Evolutionary conservation across 164 flowering plant species (phyloP).

Genomic region (Magnolia officinalis): DNA sequence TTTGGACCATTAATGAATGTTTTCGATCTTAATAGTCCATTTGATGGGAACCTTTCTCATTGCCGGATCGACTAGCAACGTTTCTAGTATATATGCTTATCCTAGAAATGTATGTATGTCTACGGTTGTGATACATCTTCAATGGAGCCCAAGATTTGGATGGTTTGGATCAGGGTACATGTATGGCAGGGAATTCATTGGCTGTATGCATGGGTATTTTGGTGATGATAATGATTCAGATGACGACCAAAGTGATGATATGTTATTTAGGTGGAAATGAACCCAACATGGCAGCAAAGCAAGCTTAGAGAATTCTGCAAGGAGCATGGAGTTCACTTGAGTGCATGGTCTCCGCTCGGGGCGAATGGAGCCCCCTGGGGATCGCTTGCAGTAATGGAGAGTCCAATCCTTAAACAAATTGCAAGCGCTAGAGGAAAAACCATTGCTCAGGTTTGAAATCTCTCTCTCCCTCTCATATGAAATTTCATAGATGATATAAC

Average conservation of each 20-base stretch:
- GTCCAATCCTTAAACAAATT: conserved; percentile 23
- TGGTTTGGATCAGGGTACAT: too few relatives aligned
- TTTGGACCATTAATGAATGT: too few relatives aligned
- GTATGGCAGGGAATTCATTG: too few relatives aligned
- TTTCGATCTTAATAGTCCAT: too few relatives aligned
- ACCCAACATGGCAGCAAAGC: conserved; percentile 29
- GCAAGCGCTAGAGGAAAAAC: conserved; percentile 27
- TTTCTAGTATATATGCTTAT: too few relatives aligned
- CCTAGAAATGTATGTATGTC: too few relatives aligned
- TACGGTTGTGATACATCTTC: too few relatives aligned
- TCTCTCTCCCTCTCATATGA: not conserved
- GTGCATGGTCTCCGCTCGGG: conserved; percentile 32
- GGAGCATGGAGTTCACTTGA: conserved; percentile 21
- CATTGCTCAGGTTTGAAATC: conserved; percentile 24
- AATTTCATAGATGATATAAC: too few relatives aligned
- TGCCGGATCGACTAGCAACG: too few relatives aligned
- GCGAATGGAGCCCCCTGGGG: conserved; percentile 23
- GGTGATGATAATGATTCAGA: not conserved
- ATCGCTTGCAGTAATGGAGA: conserved; percentile 14
- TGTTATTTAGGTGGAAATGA: conserved; percentile 24
- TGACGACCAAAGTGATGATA: not conserved
- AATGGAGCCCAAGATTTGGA: too few relatives aligned
- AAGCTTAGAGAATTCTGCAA: conserved; percentile 24
- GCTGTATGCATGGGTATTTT: too few relatives aligned
- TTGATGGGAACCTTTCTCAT: too few relatives aligned